These are phyloP conservation scores for Rhododendron vialii DNA, from an alignment of 148 eudicot genomes.

Conservation along the genomic window DNA sequence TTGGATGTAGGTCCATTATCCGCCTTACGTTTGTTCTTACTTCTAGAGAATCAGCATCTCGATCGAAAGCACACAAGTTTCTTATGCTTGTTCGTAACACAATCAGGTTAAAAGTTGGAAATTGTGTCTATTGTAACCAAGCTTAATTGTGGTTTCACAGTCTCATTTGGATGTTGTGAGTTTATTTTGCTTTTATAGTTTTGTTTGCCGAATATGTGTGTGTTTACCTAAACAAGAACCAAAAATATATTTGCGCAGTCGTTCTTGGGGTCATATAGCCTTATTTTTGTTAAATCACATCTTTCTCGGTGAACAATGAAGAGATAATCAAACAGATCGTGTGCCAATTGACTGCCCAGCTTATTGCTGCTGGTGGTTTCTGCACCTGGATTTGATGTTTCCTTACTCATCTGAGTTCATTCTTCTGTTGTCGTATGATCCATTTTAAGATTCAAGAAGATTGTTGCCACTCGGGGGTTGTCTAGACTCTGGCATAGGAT, in stretches of 20 bases:
- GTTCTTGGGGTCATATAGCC: neutral
- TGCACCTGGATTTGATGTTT: conserved; percentile 18
- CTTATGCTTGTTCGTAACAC: neutral
- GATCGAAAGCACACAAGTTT: neutral
- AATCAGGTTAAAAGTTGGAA: neutral
- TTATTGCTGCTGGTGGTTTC: conserved; percentile 23
- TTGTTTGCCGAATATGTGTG: neutral
- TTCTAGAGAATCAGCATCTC: neutral
- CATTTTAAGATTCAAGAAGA: neutral
- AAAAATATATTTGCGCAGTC: neutral
- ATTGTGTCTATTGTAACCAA: neutral
- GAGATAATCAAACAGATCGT: conserved; percentile 5
- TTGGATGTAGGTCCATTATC: neutral
- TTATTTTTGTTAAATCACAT: neutral
- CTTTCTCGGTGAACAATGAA: neutral
- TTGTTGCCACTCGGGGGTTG: neutral
- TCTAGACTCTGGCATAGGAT: neutral
- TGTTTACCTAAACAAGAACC: neutral
- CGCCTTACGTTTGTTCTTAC: neutral
- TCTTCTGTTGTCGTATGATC: neutral
- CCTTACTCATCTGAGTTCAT: conserved; percentile 29
- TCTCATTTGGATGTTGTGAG: neutral
- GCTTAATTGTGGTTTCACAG: neutral
- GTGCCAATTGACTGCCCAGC: conserved; percentile 19
- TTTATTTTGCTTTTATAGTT: neutral